Conservation (phyloP, 108 stramenopile species). For the Parmales sp. region DNA sequence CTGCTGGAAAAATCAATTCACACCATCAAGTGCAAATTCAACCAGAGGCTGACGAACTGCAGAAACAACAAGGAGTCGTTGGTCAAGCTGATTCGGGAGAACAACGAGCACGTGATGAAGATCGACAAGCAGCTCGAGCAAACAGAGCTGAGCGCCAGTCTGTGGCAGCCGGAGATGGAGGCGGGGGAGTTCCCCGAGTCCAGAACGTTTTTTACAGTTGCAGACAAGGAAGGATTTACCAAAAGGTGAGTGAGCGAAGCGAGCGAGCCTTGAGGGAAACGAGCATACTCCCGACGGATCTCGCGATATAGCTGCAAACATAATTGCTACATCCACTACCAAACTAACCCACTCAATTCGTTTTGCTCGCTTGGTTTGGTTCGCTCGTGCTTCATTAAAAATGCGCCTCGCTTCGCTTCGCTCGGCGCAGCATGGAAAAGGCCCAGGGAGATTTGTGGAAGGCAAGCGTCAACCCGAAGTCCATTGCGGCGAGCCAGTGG, state of each 20-base stretch:
- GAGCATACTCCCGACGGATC: too few relatives aligned
- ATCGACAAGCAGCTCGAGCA: slow-evolving; percentile 10
- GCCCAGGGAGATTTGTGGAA: too few relatives aligned
- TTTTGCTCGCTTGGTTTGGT: too few relatives aligned
- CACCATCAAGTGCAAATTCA: slow-evolving; percentile 31
- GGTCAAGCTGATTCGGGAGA: neutral
- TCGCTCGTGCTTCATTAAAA: too few relatives aligned
- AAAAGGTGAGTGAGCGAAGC: too few relatives aligned
- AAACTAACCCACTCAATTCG: too few relatives aligned
- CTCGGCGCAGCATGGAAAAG: too few relatives aligned
- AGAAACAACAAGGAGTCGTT: slow-evolving; percentile 24
- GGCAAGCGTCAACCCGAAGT: too few relatives aligned
- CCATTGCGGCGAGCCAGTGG: slow-evolving; percentile 1
- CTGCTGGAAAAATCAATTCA: slow-evolving; percentile 32
- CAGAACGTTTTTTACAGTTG: neutral
- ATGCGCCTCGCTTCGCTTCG: too few relatives aligned
- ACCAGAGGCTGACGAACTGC: slow-evolving; percentile 29
- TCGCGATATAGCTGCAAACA: too few relatives aligned
- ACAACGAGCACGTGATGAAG: neutral
- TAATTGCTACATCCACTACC: too few relatives aligned
- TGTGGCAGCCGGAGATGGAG: neutral
- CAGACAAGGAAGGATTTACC: neutral
- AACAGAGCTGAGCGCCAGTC: neutral
- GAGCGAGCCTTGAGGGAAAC: too few relatives aligned
- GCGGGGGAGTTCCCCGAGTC: slow-evolving; percentile 1